These are phyloP conservation scores for Citropsis articulata DNA, from an alignment of 345 rosid species.

Conservation along the genomic window DNA sequence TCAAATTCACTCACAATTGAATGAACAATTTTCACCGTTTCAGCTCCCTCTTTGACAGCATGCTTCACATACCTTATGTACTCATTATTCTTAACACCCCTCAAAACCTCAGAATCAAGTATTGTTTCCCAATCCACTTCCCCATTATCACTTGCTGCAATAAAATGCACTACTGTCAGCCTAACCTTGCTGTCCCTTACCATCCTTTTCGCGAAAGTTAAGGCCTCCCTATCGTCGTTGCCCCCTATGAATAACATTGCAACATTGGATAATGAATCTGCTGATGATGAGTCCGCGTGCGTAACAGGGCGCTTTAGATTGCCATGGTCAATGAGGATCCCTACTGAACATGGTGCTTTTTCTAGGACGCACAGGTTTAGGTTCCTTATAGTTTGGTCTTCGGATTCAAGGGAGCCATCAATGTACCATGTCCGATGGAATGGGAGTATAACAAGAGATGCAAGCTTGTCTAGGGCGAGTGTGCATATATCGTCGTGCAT, in stretches of 20 bases:
- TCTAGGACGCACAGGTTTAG: constrained; percentile 18
- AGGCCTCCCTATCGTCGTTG: constrained; percentile 34
- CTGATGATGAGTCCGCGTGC: neutral
- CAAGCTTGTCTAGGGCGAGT: constrained; percentile 22
- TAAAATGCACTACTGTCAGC: constrained; percentile 15
- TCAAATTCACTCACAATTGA: neutral
- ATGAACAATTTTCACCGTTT: constrained; percentile 8
- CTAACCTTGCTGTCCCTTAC: neutral
- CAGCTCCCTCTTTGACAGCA: constrained; percentile 13
- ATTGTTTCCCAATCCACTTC: neutral
- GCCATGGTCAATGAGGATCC: constrained; percentile 27
- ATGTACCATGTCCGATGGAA: constrained; percentile 33
- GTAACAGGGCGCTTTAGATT: neutral
- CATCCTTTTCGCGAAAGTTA: constrained; percentile 23
- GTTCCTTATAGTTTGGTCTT: constrained; percentile 2
- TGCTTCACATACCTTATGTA: constrained; percentile 1
- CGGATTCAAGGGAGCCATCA: constrained; percentile 23
- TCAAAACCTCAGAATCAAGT: constrained; percentile 23
- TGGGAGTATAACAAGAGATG: constrained; percentile 29
- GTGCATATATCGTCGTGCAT: constrained; percentile 37
- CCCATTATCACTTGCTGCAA: neutral
- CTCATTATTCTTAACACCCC: neutral
- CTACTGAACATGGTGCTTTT: constrained; percentile 38
- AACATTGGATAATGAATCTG: neutral
- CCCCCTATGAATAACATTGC: constrained; percentile 36